phyloP scores from a whole-genome alignment of 2,329 filamentous ascomycete species.

The Zasmidium citrigriseum region DNA sequence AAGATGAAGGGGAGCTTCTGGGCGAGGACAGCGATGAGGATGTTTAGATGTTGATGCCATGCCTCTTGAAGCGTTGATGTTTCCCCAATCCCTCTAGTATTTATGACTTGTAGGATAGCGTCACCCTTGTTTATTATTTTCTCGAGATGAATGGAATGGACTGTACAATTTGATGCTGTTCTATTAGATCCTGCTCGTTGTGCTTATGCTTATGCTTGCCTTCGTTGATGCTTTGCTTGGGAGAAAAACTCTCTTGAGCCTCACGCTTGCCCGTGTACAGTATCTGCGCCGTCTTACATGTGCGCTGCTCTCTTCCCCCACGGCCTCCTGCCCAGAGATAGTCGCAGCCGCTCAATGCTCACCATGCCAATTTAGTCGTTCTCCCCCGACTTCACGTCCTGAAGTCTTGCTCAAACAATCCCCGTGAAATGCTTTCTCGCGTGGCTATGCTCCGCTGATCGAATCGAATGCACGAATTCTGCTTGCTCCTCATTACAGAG shows the following conservation, averaged over 20 bases:
- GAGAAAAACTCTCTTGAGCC: too few species aligned
- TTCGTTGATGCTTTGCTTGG: too few species aligned
- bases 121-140: neutral
- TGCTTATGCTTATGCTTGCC: too few species aligned
- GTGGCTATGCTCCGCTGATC: too few species aligned
- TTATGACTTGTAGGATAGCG: constrained; percentile 1
- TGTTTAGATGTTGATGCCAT: constrained; percentile 41
- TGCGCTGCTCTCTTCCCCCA: neutral
- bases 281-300: neutral
- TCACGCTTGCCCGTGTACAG: neutral
- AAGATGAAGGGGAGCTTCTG: constrained; percentile 90
- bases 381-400: neutral
- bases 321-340: neutral
- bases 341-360: too few species aligned
- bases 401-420: too few species aligned
- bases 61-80: neutral
- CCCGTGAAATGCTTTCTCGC: too few species aligned
- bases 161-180: too few species aligned
- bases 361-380: neutral
- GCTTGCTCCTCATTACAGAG: too few species aligned
- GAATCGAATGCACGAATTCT: too few species aligned
- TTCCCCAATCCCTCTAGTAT: neutral
- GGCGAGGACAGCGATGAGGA: constrained; percentile 88
- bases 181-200: too few species aligned
- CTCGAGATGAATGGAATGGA: too few species aligned